Conservation (phyloP, 2,329 filamentous ascomycete species). For the Mycosphaerella sp. region DNA sequence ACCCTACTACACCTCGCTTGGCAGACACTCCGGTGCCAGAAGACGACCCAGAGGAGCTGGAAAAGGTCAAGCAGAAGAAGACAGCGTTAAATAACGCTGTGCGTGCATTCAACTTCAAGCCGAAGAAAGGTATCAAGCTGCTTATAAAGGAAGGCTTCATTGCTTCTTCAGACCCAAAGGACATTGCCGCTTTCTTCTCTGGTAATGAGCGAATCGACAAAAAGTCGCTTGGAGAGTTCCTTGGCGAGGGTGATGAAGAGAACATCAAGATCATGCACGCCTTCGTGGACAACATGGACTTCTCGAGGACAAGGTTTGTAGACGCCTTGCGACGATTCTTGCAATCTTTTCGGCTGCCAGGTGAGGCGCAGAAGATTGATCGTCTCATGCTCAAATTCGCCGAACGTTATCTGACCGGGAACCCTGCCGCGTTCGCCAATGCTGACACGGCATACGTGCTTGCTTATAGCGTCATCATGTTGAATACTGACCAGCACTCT, state of each 20-base stretch:
- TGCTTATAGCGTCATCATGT: conserved; percentile 90
- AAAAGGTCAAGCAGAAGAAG: conserved; percentile 89
- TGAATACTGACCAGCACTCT: conserved; percentile 95
- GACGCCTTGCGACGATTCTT: conserved; percentile 86
- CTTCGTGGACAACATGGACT: conserved; percentile 94
- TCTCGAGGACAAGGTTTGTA: conserved; percentile 83
- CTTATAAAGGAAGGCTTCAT: conserved; percentile 85
- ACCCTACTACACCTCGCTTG: conserved; percentile 37
- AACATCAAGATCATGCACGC: conserved; percentile 98
- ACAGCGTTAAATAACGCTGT: conserved; percentile 86
- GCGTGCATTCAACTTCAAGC: conserved; percentile 94
- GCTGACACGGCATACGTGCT: conserved; percentile 96
- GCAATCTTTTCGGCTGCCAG: conserved; percentile 88
- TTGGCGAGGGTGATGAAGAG: conserved; percentile 86
- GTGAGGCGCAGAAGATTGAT: conserved; percentile 98
- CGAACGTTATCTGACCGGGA: conserved; percentile 88
- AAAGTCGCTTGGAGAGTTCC: conserved; percentile 82
- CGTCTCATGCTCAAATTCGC: conserved; percentile 99
- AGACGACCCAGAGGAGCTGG: conserved; percentile 89
- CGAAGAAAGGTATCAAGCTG: conserved; percentile 84
- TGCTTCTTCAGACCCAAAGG: conserved; percentile 64
- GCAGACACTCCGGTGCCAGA: conserved; percentile 49
- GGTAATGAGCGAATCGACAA: conserved; percentile 83
- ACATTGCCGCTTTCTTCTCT: conserved; percentile 78
- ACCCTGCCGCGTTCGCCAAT: conserved; percentile 95